Conservation (phyloP, 1,284 basidiomycete species). For the Marasmius oreades region DNA sequence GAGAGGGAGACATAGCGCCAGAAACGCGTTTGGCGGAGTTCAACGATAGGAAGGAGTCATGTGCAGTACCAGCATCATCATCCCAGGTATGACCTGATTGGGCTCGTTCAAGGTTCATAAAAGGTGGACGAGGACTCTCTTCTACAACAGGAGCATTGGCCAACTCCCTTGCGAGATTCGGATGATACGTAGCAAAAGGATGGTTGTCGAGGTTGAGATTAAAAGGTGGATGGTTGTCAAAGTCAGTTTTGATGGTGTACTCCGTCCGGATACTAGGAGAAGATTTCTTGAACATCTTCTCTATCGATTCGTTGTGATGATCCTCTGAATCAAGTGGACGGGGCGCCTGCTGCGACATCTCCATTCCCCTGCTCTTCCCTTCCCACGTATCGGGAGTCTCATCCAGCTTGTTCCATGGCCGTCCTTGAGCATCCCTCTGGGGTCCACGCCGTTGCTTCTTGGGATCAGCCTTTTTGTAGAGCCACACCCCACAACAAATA, state of each 20-base stretch:
- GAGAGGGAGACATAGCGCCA: conserved; percentile 44
- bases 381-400: conserved; percentile 44
- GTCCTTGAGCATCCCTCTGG: conserved; percentile 4
- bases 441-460: conserved; percentile 9
- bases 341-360: not conserved
- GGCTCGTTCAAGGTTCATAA: conserved; percentile 30
- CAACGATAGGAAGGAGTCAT: conserved; percentile 49
- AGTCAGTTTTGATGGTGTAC: conserved; percentile 38
- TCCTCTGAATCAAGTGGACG: conserved; percentile 16
- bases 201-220: conserved; percentile 31
- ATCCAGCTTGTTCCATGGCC: conserved; percentile 39
- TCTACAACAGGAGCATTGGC: conserved; percentile 26
- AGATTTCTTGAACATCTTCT: conserved; percentile 68
- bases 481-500: conserved; percentile 43
- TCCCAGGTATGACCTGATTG: conserved; percentile 46
- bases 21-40: conserved; percentile 30
- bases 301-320: conserved; percentile 38
- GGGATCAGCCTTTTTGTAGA: conserved; percentile 42
- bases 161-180: conserved; percentile 51
- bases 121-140: conserved; percentile 39
- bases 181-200: conserved; percentile 49
- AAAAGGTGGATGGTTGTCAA: conserved; percentile 32
- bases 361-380: conserved; percentile 36
- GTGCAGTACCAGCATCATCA: conserved; percentile 48
- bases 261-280: conserved; percentile 49